phyloP scores from a whole-genome alignment of 345 rosid species.

The Jatropha curcas region DNA sequence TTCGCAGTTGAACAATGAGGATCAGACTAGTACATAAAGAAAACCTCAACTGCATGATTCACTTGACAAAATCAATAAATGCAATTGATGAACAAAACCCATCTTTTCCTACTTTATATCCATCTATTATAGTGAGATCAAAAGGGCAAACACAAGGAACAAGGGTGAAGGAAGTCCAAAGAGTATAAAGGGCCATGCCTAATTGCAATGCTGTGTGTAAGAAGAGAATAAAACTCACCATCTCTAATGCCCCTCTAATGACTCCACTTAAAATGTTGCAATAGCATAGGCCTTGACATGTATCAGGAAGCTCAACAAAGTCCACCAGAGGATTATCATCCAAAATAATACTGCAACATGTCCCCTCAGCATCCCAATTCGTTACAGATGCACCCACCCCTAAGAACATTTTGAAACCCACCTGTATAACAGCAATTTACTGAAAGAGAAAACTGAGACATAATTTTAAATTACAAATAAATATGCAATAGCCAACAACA shows the following conservation, averaged over 20 bases:
- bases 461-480: constrained; percentile 1
- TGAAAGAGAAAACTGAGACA: not conserved
- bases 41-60: not conserved
- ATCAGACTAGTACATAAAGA: too few species aligned
- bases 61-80: not conserved
- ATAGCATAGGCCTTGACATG: constrained; percentile 85
- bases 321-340: constrained; percentile 94
- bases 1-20: not conserved
- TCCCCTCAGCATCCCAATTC: constrained; percentile 89
- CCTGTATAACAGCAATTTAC: constrained; percentile 44
- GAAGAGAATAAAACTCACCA: constrained; percentile 48
- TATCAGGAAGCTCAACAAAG: constrained; percentile 93
- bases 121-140: not conserved
- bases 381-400: constrained; percentile 81
- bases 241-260: constrained; percentile 87
- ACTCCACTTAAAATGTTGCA: constrained; percentile 91
- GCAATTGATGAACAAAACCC: not conserved
- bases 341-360: constrained; percentile 74
- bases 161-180: not conserved
- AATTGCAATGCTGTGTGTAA: not conserved
- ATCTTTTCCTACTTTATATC: not conserved
- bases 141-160: not conserved
- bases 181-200: not conserved
- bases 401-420: constrained; percentile 94
- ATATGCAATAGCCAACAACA: not conserved